Evolutionary conservation across 2,329 filamentous ascomycete species (phyloP), one percentile per base, ranked within the genome.

Genomic region (Leptographium galeiforme): DNA sequence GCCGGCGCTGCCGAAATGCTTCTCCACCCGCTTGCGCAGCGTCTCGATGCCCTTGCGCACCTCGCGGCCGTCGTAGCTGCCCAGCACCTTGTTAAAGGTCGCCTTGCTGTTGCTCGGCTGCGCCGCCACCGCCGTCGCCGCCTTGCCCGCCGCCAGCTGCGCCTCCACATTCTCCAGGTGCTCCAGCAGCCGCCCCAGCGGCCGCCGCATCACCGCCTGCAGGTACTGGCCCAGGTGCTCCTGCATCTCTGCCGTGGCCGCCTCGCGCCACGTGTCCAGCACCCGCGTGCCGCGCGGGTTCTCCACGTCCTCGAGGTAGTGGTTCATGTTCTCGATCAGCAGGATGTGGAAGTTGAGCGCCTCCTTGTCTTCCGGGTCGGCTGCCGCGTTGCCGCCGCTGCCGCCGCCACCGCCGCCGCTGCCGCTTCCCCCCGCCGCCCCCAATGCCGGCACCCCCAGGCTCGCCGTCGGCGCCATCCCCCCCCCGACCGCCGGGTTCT

Each of bases 301-400:
- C 60, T 95, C 88, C 10, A 95, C 85, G 67, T 96, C 90, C 65
- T 97, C 90, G 12, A 93, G 74, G 69, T 95, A 97, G 68, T 95
- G 89, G 64, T 96, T 94, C 89, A 96, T 96, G 67, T 98, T 98
- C 68, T 98, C 91, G 60, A 98, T 97, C 52, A 97, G 77, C 38
- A 97, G 77, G 62, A 98, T 95, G 68, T 97, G 90, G 70, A 95
- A 95, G 70, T 97, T 97, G 56, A 98, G 78, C 6, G 89, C 88
- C 67, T 96, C 90, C 70, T 98, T 97, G 65, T 97, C 93, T 66
- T 97, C 93, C 1, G 77, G 77, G 59, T 81, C 78, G 13, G 72
- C 71, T 13, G 71, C 66, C 43, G 70, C 70, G 40, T 49, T 43
- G 38, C 54, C 50, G 46, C 62, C 46, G 48, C 53, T 52, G 25